Percentiles rank a stretch among this genome's conserved stretches.
phyloP scores from a whole-genome alignment of 768 basidiomycete genomes.

The Phaffia australis region DNA sequence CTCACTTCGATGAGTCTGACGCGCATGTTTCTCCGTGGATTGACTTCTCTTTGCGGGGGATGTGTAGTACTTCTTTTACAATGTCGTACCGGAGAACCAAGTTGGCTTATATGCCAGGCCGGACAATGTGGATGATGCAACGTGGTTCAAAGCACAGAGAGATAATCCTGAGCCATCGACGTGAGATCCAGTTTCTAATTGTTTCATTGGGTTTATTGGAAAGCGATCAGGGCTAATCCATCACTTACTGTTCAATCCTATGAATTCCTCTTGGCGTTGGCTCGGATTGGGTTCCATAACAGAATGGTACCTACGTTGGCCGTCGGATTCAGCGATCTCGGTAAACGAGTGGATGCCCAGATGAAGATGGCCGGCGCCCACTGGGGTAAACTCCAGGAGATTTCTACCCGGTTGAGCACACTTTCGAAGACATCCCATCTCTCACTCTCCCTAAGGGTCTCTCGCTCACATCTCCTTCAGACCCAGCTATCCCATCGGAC shows the following conservation, averaged over 20 bases:
- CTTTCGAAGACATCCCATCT: conserved; percentile 18
- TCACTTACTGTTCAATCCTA: neutral
- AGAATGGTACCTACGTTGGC: conserved; percentile 37
- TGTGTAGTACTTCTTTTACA: conserved; percentile 36
- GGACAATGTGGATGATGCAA: conserved; percentile 33
- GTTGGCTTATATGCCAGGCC: conserved; percentile 34
- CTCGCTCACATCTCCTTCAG: conserved; percentile 23
- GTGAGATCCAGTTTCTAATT: conserved; percentile 25
- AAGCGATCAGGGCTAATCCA: neutral
- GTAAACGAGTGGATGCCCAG: conserved; percentile 35
- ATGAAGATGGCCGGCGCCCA: conserved; percentile 34
- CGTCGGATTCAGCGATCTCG: conserved; percentile 34
- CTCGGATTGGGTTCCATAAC: neutral
- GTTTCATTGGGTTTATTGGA: neutral
- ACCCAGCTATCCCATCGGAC: conserved; percentile 31
- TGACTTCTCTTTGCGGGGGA: neutral
- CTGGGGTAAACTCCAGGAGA: conserved; percentile 32
- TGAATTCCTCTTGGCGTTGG: neutral
- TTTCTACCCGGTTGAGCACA: conserved; percentile 32
- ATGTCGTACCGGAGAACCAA: conserved; percentile 35
- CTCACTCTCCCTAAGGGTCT: conserved; percentile 23
- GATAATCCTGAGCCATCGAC: conserved; percentile 36
- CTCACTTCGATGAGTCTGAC: conserved; percentile 2
- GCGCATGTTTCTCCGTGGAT: neutral
- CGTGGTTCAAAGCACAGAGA: conserved; percentile 34